A percentile compares a stretch with the other conserved stretches of the same genome.
Evolutionary conservation across 2,329 filamentous ascomycete genomes (phyloP).

Genomic region (Nannizziopsis arthrosporioides): DNA sequence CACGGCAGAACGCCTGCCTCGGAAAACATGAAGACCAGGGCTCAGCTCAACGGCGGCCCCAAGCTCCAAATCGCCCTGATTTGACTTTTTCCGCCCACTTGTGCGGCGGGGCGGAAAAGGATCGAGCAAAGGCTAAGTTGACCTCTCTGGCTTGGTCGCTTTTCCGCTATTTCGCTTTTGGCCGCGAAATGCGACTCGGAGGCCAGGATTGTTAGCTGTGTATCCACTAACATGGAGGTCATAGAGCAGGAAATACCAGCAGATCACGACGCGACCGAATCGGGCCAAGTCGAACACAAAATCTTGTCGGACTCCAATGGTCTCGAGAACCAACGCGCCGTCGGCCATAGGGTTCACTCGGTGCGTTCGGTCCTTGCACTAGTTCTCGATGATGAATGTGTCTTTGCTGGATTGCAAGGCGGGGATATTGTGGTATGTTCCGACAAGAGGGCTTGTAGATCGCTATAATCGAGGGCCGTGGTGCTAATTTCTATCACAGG

Average conservation of each 20-base stretch:
- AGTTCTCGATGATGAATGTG: conserved; percentile 63
- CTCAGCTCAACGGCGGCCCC: too few species aligned
- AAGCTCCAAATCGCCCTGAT: too few species aligned
- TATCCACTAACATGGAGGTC: conserved; percentile 5
- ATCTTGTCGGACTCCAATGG: not conserved
- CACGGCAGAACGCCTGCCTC: not conserved
- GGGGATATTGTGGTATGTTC: conserved; percentile 67
- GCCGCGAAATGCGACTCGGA: not conserved
- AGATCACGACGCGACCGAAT: not conserved
- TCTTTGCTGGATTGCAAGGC: conserved; percentile 86
- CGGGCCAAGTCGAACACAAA: not conserved
- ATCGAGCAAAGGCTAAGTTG: conserved; percentile 5
- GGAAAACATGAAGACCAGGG: not conserved
- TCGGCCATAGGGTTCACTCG: conserved; percentile 34
- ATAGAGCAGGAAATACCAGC: not conserved
- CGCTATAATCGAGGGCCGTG: not conserved
- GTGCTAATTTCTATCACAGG: conserved; percentile 26
- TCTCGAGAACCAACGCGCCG: conserved; percentile 11
- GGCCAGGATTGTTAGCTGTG: not conserved
- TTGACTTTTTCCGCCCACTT: not conserved
- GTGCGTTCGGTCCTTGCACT: conserved; percentile 53
- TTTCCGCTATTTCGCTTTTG: not conserved
- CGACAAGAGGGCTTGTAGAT: too few species aligned
- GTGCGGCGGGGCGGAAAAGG: conserved; percentile 5
- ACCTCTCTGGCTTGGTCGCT: not conserved